phyloP scores from a whole-genome alignment of 2,329 filamentous ascomycete genomes.

The Plectosphaerella sp. region DNA sequence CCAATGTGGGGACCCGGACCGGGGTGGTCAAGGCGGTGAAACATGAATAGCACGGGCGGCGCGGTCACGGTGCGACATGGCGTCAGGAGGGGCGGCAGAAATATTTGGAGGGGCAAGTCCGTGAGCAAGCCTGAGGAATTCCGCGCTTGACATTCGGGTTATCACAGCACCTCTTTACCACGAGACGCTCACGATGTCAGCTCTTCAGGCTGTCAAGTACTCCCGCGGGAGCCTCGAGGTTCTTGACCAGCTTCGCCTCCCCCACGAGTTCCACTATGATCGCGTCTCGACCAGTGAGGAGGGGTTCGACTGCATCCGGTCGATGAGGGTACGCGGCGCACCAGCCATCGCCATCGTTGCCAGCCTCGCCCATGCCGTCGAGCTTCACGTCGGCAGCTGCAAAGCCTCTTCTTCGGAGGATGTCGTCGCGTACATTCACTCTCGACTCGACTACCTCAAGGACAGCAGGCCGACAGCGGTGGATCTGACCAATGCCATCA shows the following conservation, averaged over 20 bases:
- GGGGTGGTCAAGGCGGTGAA: too few species aligned
- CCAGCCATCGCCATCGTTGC: constrained; percentile 99
- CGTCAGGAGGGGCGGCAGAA: constrained; percentile 13
- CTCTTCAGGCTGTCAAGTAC: constrained; percentile 75
- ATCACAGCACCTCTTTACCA: not conserved
- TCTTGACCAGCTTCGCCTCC: constrained; percentile 77
- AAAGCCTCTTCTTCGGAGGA: constrained; percentile 44
- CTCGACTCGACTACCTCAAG: constrained; percentile 80
- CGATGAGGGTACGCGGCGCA: constrained; percentile 74
- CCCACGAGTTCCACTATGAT: constrained; percentile 77
- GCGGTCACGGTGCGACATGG: too few species aligned
- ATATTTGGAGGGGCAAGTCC: constrained; percentile 10
- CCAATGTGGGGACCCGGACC: too few species aligned
- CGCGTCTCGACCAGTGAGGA: constrained; percentile 64
- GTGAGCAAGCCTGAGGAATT: not conserved
- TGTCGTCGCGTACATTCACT: constrained; percentile 66
- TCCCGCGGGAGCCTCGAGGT: constrained; percentile 67
- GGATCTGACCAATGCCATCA: constrained; percentile 85
- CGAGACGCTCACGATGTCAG: constrained; percentile 35
- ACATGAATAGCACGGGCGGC: too few species aligned
- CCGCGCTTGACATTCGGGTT: not conserved
- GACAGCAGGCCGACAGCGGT: constrained; percentile 91
- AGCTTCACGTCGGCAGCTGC: constrained; percentile 58
- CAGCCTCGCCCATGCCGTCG: constrained; percentile 80
- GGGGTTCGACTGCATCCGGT: constrained; percentile 77